phyloP scores from a whole-genome alignment of 352 stramenopile species.

The Globisporangium solare region DNA sequence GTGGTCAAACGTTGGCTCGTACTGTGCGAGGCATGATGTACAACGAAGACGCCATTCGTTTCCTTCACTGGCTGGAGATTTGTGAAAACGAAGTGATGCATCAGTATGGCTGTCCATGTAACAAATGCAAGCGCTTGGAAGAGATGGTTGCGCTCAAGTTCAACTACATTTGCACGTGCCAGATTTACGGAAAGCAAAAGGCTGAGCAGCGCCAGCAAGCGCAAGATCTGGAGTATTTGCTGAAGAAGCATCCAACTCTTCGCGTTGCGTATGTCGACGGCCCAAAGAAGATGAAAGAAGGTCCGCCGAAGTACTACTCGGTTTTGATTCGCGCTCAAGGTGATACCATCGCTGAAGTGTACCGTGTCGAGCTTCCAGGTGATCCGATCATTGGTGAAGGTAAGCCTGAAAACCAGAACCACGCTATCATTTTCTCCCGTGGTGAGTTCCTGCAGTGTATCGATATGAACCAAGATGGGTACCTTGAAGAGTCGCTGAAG shows the following conservation, averaged over 20 bases:
- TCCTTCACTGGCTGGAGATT: slow-evolving; percentile 87
- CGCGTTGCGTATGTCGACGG: slow-evolving; percentile 82
- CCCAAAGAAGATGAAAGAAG: slow-evolving; percentile 86
- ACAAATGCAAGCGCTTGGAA: slow-evolving; percentile 78
- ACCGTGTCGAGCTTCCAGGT: slow-evolving; percentile 76
- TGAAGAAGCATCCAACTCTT: slow-evolving; percentile 75
- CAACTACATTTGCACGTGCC: slow-evolving; percentile 86
- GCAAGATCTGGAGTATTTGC: slow-evolving; percentile 67
- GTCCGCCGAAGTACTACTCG: slow-evolving; percentile 79
- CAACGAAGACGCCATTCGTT: slow-evolving; percentile 81
- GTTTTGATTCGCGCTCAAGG: slow-evolving; percentile 69
- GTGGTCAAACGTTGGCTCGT: slow-evolving; percentile 78
- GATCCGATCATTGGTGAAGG: slow-evolving; percentile 85
- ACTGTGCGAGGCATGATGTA: slow-evolving; percentile 88
- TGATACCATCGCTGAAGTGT: slow-evolving; percentile 79
- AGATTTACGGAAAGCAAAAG: slow-evolving; percentile 87
- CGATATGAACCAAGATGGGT: slow-evolving; percentile 89
- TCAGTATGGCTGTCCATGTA: slow-evolving; percentile 67
- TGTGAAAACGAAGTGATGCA: slow-evolving; percentile 87
- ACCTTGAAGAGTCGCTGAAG: slow-evolving; percentile 76
- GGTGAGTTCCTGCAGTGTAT: slow-evolving; percentile 87
- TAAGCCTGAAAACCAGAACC: slow-evolving; percentile 89
- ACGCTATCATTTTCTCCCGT: slow-evolving; percentile 84
- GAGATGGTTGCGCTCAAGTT: slow-evolving; percentile 88
- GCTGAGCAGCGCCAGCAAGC: slow-evolving; percentile 81